These are phyloP conservation scores for Uncinocarpus reesii DNA, from an alignment of 2,329 filamentous ascomycete species.

Conservation along the genomic window DNA sequence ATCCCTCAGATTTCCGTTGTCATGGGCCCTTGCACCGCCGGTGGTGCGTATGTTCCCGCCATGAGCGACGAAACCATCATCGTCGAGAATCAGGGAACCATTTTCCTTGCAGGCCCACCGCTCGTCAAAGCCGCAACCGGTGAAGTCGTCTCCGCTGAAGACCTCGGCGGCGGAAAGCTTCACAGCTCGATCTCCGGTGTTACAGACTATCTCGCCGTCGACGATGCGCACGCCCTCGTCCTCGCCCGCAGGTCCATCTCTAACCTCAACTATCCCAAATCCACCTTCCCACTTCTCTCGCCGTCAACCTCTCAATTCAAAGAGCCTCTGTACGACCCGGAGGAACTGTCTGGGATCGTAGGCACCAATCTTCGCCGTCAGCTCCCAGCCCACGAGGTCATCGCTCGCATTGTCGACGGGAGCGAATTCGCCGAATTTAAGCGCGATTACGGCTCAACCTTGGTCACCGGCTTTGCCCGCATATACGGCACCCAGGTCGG, in stretches of 20 bases:
- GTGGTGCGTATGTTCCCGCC: slow-evolving; percentile 87
- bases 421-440: slow-evolving; percentile 92
- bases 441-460: slow-evolving; percentile 72
- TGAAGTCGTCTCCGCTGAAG: slow-evolving; percentile 80
- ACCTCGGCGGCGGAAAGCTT: slow-evolving; percentile 78
- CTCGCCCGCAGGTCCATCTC: slow-evolving; percentile 72
- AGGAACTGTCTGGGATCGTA: slow-evolving; percentile 78
- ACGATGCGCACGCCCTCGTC: slow-evolving; percentile 83
- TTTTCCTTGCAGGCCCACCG: slow-evolving; percentile 89
- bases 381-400: slow-evolving; percentile 78
- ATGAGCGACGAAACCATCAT: slow-evolving; percentile 99
- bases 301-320: slow-evolving; percentile 39
- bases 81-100: slow-evolving; percentile 88
- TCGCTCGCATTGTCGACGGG: slow-evolving; percentile 84
- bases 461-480: slow-evolving; percentile 81
- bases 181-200: slow-evolving; percentile 88
- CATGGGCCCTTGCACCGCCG: slow-evolving; percentile 94
- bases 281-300: slow-evolving; percentile 26
- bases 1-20: slow-evolving; percentile 93
- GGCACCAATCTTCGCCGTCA: slow-evolving; percentile 81
- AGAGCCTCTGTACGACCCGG: slow-evolving; percentile 69
- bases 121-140: slow-evolving; percentile 94
- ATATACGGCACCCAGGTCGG: slow-evolving; percentile 88
- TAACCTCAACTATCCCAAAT: slow-evolving; percentile 78
- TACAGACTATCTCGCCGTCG: slow-evolving; percentile 86